These are phyloP conservation scores for Nigrograna mackinnonii DNA, from an alignment of 2,329 filamentous ascomycete species.

Conservation along the genomic window DNA sequence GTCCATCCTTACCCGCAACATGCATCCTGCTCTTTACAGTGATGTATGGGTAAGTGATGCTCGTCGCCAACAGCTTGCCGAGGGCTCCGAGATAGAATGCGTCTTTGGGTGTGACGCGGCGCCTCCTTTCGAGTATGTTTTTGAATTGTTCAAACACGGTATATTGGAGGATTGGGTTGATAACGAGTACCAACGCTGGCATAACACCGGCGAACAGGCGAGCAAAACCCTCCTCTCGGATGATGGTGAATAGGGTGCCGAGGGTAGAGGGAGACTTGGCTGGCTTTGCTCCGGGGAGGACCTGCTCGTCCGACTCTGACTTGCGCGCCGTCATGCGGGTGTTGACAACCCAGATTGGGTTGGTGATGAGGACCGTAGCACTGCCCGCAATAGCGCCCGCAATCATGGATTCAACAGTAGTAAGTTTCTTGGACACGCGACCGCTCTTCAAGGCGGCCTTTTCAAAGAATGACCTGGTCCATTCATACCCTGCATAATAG, in stretches of 20 bases:
- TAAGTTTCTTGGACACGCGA: conserved; percentile 78
- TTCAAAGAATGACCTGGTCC: conserved; percentile 87
- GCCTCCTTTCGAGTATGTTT: conserved; percentile 78
- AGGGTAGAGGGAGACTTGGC: conserved; percentile 72
- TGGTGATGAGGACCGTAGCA: conserved; percentile 93
- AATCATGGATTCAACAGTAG: conserved; percentile 90
- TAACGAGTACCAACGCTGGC: conserved; percentile 89
- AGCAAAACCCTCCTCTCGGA: conserved; percentile 80
- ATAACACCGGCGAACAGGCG: conserved; percentile 92
- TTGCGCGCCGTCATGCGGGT: conserved; percentile 95
- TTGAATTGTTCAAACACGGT: conserved; percentile 99
- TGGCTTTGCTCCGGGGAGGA: conserved; percentile 44
- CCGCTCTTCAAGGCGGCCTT: conserved; percentile 72
- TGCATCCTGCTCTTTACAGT: conserved; percentile 99
- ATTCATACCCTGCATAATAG: conserved; percentile 78
- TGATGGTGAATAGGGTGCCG: conserved; percentile 76
- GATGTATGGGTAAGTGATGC: conserved; percentile 96
- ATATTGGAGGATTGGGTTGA: conserved; percentile 98
- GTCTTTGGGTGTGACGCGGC: conserved; percentile 78
- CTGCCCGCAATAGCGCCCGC: conserved; percentile 92
- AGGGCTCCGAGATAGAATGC: conserved; percentile 91
- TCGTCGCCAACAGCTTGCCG: conserved; percentile 92
- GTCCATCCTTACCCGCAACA: conserved; percentile 76
- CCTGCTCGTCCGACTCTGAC: conserved; percentile 52
- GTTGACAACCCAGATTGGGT: conserved; percentile 99